Evolutionary conservation across 257 asterid genomes (phyloP), one percentile per base, ranked within the genome.

Genomic region (Scutellaria baicalensis): DNA sequence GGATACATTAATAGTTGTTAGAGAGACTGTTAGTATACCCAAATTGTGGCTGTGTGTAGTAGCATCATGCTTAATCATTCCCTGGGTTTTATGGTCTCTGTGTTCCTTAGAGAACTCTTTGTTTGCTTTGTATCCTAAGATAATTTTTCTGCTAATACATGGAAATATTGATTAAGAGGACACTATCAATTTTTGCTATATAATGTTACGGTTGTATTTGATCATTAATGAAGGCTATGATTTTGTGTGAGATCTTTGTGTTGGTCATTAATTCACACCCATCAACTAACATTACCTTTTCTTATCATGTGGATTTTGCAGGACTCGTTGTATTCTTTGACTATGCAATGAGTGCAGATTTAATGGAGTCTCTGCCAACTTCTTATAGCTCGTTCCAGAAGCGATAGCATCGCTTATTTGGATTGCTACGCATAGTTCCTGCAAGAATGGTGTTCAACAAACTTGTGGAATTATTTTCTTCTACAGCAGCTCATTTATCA

Each of bases 381-480:
- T 18, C 4, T 77, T 50, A 12, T 59, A 52, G 61, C 71, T 70
- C 61, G 63, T 58, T 51, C 49, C 54, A 39, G 52, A 64, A 52
- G n/a, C 62, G 50, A 60, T 76, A 39, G 71, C 45, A 36, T 13
- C 59, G 4, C 16, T 68, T n/a, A 8, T 56, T 52, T 43, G 14
- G 51, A 47, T 16, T 59, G 72, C 80, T 45, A 39, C 78, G 63
- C 10, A 66, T 57, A 63, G 47, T 59, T 74, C 56, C 77, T 57
- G 68, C 80, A 78, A 75, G 64, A 59, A 86, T 85, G 89, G 85
- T 75, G 60, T 82, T 81, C 63, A 59, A 75, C 45, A 85, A 80
- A 81, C 44, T 87, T 73, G 73, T 84, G 31, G 94, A 87, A 35
- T n/a, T 84, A 60, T 40, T 87, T 75, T 81, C 96, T 38, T 77